Base-by-base conservation (phyloP, 2,329 filamentous ascomycete species). In the Sporothrix variecibatus region DNA sequence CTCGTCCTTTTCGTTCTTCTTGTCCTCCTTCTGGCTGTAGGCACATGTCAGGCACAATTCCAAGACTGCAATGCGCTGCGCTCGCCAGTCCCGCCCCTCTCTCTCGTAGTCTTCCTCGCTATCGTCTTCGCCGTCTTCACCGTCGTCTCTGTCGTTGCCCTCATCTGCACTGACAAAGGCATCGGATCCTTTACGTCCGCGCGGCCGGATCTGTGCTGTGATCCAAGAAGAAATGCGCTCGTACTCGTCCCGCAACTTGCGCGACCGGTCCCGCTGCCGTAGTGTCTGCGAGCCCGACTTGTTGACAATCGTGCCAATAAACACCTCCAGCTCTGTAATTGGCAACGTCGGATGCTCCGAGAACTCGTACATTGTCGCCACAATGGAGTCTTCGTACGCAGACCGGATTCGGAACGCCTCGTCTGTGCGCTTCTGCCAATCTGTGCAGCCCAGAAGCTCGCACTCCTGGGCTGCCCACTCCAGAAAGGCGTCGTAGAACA, bases 281-380 rank as follows among this genome's bases (percentile, higher is more conserved):
- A 81, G 81, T 0, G 84, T 87, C 79, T 87, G 87, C 0, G 81
- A 77, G 0, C 87, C 87, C 0, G 79, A 80, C 75, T 84, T 86
- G 79, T 86, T 88, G 56, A 88, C 79, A n/a, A 89, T 85, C n/a
- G 83, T 84, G 9, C 87, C 88, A 31, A 87, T 87, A 72, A 89
- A 88, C 0, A 87, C 86, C 74, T 89, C 88, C 0, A 87, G 80
- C 77, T 89, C 88, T 0, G 80, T 83, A 8, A 89, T 80, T 0
- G 81, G 80, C 23, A 79, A 79, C 7, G 82, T 81, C 0, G 86
- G 82, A 60, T 87, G 85, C 6, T 87, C 84, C 0, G 87, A 83
- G 64, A 77, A 86, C 2, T 84, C 80, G 73, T 80, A 79, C 81
- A 85, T 87, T n/a, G 81, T 80, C 9, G 79, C 80, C 12, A 75